phyloP scores from a whole-genome alignment of 75 land plant species.

The Cryptomeria japonica region DNA sequence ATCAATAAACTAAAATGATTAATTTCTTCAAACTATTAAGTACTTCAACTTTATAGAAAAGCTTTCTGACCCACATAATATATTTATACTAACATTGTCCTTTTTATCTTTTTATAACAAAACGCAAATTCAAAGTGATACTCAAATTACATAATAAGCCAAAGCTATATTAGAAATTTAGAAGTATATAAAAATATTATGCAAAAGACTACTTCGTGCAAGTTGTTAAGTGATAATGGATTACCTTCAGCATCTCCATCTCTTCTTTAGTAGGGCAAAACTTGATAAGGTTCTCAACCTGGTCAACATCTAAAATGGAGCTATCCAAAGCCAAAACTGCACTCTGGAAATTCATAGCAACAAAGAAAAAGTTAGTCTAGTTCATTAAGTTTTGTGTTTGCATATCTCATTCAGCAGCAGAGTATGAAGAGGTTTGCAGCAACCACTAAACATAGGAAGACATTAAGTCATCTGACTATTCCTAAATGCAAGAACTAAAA shows the following conservation, averaged over 20 bases:
- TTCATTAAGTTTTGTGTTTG: background rate
- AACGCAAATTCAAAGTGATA: background rate
- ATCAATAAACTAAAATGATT: no score
- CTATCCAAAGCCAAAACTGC: constrained; percentile 86
- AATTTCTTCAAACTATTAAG: background rate
- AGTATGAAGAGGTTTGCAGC: background rate
- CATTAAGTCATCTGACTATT: background rate
- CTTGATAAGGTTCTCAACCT: constrained; percentile 96
- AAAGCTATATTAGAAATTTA: background rate
- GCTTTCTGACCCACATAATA: background rate
- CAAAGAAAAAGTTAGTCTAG: constrained; percentile 3
- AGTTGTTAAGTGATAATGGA: background rate
- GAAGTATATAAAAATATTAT: background rate
- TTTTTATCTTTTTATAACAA: background rate
- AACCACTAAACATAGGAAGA: background rate
- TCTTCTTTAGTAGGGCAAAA: constrained; percentile 99
- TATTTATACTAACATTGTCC: background rate
- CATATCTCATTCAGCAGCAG: background rate
- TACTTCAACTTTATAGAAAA: background rate
- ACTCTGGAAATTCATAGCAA: constrained; percentile 41
- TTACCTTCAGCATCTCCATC: constrained; percentile 94
- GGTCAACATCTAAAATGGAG: constrained; percentile 84
- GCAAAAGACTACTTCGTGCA: background rate
- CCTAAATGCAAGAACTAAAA: background rate
- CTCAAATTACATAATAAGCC: background rate